Evolutionary conservation across 495 filamentous ascomycete genomes (phyloP).

Genomic region (Evernia prunastri): DNA sequence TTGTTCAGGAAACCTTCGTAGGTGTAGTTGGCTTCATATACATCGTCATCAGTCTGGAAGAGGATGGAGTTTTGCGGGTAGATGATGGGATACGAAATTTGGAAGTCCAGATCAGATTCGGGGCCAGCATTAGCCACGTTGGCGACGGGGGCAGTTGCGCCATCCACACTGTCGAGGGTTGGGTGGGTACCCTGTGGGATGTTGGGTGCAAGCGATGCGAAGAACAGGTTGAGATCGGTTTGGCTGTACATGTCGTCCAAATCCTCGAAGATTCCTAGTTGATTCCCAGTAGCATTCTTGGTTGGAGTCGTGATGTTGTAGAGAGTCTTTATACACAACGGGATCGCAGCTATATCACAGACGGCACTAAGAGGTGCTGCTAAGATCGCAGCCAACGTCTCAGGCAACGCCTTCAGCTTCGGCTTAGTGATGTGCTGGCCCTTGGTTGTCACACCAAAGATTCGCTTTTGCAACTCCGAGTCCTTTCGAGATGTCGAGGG

Average conservation of each 20-base stretch:
- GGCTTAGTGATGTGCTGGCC: constrained; percentile 12
- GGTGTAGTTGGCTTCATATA: constrained; percentile 34
- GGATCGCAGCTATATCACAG: constrained; percentile 18
- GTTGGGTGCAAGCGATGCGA: constrained; percentile 40
- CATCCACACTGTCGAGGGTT: constrained; percentile 39
- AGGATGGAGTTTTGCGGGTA: constrained; percentile 56
- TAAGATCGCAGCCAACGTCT: constrained; percentile 2
- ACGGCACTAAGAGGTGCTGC: not conserved
- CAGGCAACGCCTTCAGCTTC: constrained; percentile 15
- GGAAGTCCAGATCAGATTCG: constrained; percentile 49
- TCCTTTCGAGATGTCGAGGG: constrained; percentile 20
- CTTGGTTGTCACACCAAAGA: constrained; percentile 20
- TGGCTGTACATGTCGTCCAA: constrained; percentile 38
- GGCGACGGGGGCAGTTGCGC: constrained; percentile 32
- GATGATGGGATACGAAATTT: constrained; percentile 46
- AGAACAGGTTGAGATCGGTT: constrained; percentile 55
- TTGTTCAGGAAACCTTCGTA: constrained; percentile 37
- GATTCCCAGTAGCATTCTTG: constrained; percentile 14
- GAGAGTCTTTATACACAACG: constrained; percentile 19
- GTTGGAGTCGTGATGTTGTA: constrained; percentile 23
- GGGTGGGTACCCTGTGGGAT: constrained; percentile 40
- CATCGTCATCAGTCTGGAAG: constrained; percentile 53
- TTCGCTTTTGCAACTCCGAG: constrained; percentile 22
- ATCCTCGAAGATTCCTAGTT: constrained; percentile 42
- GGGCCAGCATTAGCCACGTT: constrained; percentile 20